Percentiles rank a stretch among this genome's conserved stretches.
Conservation (phyloP, 495 filamentous ascomycete genomes). For the Neurospora sp. region DNA sequence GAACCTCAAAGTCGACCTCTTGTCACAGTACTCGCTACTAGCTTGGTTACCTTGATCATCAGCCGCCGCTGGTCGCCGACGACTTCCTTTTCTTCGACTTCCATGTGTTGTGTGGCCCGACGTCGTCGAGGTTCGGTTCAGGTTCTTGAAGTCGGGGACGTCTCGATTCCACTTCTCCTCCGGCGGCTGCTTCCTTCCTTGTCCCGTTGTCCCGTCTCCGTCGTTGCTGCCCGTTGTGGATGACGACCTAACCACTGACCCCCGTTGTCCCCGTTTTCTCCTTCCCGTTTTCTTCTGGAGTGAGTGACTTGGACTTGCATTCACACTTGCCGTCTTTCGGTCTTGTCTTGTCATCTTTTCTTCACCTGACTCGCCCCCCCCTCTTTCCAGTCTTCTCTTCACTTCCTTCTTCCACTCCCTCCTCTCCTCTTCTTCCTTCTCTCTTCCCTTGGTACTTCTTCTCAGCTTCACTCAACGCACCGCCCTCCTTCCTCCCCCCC, state of each 20-base stretch:
- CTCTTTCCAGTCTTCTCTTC: background rate
- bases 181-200: background rate
- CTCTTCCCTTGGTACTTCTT: background rate
- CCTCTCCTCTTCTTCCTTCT: background rate
- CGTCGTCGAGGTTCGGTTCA: background rate
- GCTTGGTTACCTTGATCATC: slow-evolving; percentile 10
- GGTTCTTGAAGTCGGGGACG: background rate
- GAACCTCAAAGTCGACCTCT: background rate
- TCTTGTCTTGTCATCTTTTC: background rate
- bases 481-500: background rate
- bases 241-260: background rate
- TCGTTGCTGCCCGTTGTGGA: background rate
- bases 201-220: background rate
- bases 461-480: background rate
- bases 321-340: background rate
- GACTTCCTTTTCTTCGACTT: background rate
- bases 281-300: background rate
- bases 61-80: background rate
- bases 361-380: background rate
- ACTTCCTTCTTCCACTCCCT: background rate
- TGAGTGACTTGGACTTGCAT: background rate
- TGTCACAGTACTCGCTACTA: background rate
- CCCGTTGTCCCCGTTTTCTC: background rate
- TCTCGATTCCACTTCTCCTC: background rate
- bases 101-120: background rate